Percentiles rank a stretch among this genome's conserved stretches.
phyloP scores from a whole-genome alignment of 352 stramenopile species.

The Thraustotheca clavata region DNA sequence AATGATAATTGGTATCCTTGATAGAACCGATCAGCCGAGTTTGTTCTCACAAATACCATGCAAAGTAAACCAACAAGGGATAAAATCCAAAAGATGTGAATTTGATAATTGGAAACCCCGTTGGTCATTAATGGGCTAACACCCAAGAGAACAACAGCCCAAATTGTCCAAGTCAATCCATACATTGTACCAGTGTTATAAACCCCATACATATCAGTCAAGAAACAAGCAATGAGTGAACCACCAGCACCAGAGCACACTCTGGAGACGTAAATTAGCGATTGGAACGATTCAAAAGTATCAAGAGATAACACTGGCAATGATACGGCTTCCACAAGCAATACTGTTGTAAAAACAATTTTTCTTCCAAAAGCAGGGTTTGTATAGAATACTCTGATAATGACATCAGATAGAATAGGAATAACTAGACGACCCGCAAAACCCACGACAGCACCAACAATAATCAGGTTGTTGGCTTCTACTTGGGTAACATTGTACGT shows the following conservation, averaged over 20 bases:
- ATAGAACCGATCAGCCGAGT: slow-evolving; percentile 15
- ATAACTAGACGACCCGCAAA: background rate
- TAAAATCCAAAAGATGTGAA: background rate
- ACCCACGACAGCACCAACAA: background rate
- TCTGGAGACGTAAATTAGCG: slow-evolving; percentile 4
- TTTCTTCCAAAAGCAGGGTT: slow-evolving; percentile 18
- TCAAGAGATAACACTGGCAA: background rate
- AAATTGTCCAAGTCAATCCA: slow-evolving; percentile 17
- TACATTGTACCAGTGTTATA: slow-evolving; percentile 24
- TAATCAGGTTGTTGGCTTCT: no score
- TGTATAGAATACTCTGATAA: slow-evolving; percentile 17
- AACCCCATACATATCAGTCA: slow-evolving; percentile 25
- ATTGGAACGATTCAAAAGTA: background rate
- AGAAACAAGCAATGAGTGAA: slow-evolving; percentile 14
- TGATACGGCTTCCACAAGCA: background rate
- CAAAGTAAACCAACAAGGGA: background rate
- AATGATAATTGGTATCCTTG: slow-evolving; percentile 10
- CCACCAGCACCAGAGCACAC: slow-evolving; percentile 9
- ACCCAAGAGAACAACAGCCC: slow-evolving; percentile 9
- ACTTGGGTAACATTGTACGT: no score
- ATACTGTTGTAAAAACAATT: background rate
- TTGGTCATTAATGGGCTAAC: no score
- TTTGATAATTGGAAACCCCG: background rate
- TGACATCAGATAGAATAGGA: background rate
- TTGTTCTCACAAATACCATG: slow-evolving; percentile 11